A percentile compares a stretch with the other conserved stretches of the same genome.
These are phyloP conservation scores for Davidsoniella australis DNA, from an alignment of 2,329 filamentous ascomycete species.

Conservation along the genomic window DNA sequence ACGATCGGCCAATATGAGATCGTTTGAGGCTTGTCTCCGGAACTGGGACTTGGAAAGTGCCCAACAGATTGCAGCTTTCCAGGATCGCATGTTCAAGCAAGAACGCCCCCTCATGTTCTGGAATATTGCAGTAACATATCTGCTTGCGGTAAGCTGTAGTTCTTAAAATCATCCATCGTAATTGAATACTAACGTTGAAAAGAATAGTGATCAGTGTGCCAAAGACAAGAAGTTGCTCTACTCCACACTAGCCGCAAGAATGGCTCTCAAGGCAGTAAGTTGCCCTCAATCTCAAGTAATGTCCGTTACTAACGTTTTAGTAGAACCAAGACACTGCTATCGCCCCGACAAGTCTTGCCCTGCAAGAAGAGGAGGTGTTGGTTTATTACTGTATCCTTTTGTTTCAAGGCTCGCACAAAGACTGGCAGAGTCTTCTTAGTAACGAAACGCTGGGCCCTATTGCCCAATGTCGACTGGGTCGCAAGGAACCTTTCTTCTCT, in stretches of 20 bases:
- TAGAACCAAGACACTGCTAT: conserved; percentile 9
- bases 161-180: background rate
- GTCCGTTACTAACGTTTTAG: background rate
- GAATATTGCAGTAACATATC: conserved; percentile 35
- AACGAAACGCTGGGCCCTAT: conserved; percentile 26
- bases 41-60: conserved; percentile 27
- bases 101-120: conserved; percentile 35
- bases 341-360: conserved; percentile 2
- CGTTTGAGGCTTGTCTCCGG: conserved; percentile 34
- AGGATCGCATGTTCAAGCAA: conserved; percentile 33
- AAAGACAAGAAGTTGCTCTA: conserved; percentile 35
- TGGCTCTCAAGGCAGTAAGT: conserved; percentile 11
- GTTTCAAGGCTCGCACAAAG: conserved; percentile 25
- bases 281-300: background rate
- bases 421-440: conserved; percentile 24
- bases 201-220: conserved; percentile 30
- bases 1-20: conserved; percentile 30
- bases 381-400: conserved; percentile 31
- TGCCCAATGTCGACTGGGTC: conserved; percentile 27
- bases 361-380: conserved; percentile 31
- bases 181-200: background rate
- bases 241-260: conserved; percentile 26
- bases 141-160: conserved; percentile 30
- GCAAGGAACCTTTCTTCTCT: conserved; percentile 31
- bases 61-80: conserved; percentile 33